phyloP scores from a whole-genome alignment of 2,329 filamentous ascomycete species.

The Ophiocordyceps camponoti-saundersi region DNA sequence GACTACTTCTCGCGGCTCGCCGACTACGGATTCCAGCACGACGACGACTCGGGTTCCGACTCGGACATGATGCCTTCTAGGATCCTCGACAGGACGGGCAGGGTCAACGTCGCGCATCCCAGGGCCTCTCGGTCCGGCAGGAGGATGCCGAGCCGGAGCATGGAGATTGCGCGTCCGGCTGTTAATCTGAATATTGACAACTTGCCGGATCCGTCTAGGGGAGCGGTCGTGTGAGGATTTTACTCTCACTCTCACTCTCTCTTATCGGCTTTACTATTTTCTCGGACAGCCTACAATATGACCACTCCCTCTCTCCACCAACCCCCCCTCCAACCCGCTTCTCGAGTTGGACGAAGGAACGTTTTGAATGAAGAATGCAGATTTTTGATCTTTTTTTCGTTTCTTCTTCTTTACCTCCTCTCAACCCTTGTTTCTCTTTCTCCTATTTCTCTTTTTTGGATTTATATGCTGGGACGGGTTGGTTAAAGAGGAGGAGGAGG shows the following conservation, averaged over 20 bases:
- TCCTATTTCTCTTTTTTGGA: background rate
- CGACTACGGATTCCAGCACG: constrained; percentile 39
- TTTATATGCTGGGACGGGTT: background rate
- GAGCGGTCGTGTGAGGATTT: background rate
- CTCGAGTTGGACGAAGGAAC: background rate
- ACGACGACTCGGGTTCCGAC: constrained; percentile 23
- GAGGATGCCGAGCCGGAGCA: constrained; percentile 35
- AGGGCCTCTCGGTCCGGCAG: constrained; percentile 30
- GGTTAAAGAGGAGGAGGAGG: too few relatives aligned
- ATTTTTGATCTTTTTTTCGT: background rate
- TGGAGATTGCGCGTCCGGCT: constrained; percentile 31
- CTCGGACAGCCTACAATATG: too few relatives aligned
- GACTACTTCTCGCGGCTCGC: constrained; percentile 78
- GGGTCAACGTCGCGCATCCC: constrained; percentile 41
- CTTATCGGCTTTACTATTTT: too few relatives aligned
- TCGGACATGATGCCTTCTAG: constrained; percentile 25
- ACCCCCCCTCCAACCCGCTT: too few relatives aligned
- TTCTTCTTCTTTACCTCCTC: background rate
- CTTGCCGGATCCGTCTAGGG: background rate
- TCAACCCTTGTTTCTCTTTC: background rate
- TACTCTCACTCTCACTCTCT: too few relatives aligned
- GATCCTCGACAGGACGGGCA: constrained; percentile 31
- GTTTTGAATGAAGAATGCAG: background rate
- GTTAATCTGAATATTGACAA: constrained; percentile 2
- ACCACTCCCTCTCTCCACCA: too few relatives aligned